Evolutionary conservation across 768 basidiomycete species (phyloP).

Genomic region (Boletus patriciae): DNA sequence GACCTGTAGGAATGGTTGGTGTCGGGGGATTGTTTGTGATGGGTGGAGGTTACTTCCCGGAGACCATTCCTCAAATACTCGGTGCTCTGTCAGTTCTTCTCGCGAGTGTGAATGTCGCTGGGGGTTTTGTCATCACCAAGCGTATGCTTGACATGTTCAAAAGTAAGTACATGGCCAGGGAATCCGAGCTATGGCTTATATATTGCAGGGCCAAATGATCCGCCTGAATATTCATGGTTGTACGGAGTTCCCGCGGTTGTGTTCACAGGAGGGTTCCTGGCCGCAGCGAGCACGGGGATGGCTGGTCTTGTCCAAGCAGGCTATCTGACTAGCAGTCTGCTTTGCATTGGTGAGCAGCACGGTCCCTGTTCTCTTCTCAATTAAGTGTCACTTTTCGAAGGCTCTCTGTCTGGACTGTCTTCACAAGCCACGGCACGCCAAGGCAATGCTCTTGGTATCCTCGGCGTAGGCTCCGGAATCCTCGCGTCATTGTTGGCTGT

Average conservation of each 20-base stretch:
- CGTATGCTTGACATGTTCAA: constrained; percentile 95
- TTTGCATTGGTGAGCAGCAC: constrained; percentile 66
- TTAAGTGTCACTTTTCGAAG: constrained; percentile 35
- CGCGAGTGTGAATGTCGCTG: constrained; percentile 85
- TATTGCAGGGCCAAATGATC: constrained; percentile 68
- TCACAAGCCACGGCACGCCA: constrained; percentile 82
- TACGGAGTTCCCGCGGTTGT: constrained; percentile 78
- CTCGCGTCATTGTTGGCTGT: constrained; percentile 79
- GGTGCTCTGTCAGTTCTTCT: constrained; percentile 84
- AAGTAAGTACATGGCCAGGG: constrained; percentile 43
- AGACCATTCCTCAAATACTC: constrained; percentile 74
- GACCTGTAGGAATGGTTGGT: constrained; percentile 63
- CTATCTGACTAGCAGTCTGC: constrained; percentile 80
- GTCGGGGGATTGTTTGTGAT: constrained; percentile 87
- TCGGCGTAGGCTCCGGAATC: constrained; percentile 82
- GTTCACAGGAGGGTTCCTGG: constrained; percentile 81
- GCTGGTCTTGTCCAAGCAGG: constrained; percentile 86
- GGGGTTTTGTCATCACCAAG: constrained; percentile 87
- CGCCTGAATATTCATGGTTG: constrained; percentile 84
- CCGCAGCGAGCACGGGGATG: constrained; percentile 82
- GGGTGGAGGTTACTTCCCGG: constrained; percentile 84
- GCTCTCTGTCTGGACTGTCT: constrained; percentile 73
- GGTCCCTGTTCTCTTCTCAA: neutral
- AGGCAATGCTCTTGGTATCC: constrained; percentile 86
- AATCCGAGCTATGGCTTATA: constrained; percentile 1